A percentile compares a stretch with the other conserved stretches of the same genome.
phyloP scores from a whole-genome alignment of 768 basidiomycete genomes.

The Collybiopsis luxurians region DNA sequence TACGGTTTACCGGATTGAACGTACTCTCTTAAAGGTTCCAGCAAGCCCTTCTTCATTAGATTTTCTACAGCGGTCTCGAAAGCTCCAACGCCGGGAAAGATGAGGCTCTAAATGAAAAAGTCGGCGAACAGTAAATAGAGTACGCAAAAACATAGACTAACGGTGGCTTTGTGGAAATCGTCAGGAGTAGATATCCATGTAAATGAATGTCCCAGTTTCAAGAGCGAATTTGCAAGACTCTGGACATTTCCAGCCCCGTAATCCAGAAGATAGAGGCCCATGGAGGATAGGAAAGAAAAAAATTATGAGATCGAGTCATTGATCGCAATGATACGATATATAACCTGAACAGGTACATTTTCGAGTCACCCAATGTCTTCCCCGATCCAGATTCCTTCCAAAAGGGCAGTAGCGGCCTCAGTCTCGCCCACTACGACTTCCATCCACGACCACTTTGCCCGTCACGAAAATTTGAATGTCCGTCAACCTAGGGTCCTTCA shows the following conservation, averaged over 20 bases:
- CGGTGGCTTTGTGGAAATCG: conserved; percentile 88
- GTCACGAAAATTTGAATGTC: conserved; percentile 35
- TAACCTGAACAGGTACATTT: neutral
- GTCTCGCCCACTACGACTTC: conserved; percentile 47
- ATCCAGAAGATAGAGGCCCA: conserved; percentile 85
- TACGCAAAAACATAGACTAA: conserved; percentile 44
- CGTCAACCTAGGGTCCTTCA: conserved; percentile 72
- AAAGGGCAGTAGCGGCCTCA: conserved; percentile 43
- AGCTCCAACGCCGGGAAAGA: conserved; percentile 96
- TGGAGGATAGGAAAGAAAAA: conserved; percentile 14
- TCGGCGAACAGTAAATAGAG: conserved; percentile 6
- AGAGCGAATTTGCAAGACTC: conserved; percentile 90
- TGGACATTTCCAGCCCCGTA: conserved; percentile 96
- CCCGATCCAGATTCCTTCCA: conserved; percentile 44
- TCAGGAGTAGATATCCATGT: conserved; percentile 80
- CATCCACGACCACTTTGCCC: conserved; percentile 45
- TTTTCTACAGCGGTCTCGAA: conserved; percentile 86
- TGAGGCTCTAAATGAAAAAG: conserved; percentile 62
- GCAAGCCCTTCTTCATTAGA: conserved; percentile 67
- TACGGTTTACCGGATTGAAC: conserved; percentile 88
- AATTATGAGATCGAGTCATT: neutral
- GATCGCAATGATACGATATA: neutral
- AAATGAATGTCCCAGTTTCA: conserved; percentile 79
- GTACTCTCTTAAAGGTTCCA: conserved; percentile 79
- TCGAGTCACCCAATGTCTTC: conserved; percentile 39